These are phyloP conservation scores for Calonectria pteridis DNA, from an alignment of 2,329 filamentous ascomycete species.

Conservation along the genomic window DNA sequence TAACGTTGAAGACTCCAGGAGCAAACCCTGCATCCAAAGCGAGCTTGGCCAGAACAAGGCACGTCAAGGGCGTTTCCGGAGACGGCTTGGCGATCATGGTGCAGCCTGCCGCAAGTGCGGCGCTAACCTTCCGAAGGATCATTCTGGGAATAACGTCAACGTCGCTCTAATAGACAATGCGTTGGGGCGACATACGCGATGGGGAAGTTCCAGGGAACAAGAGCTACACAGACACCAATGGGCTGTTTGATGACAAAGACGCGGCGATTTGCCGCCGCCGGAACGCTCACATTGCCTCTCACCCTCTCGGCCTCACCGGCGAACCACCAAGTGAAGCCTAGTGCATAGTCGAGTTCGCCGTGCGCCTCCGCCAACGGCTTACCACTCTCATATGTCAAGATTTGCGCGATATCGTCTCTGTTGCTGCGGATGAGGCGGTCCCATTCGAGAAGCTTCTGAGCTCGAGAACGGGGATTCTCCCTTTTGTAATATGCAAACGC, in stretches of 20 bases:
- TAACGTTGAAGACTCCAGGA: slow-evolving; percentile 73
- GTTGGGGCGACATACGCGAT: slow-evolving; percentile 38
- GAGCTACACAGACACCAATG: background rate
- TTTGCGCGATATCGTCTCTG: slow-evolving; percentile 54
- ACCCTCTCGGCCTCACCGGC: slow-evolving; percentile 57
- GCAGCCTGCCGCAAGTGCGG: slow-evolving; percentile 78
- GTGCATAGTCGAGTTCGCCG: slow-evolving; percentile 68
- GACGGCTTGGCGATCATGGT: slow-evolving; percentile 82
- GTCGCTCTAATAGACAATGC: too few species aligned
- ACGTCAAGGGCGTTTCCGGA: slow-evolving; percentile 80
- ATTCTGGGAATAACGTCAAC: slow-evolving; percentile 47
- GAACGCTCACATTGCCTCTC: slow-evolving; percentile 69
- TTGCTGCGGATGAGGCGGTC: slow-evolving; percentile 50
- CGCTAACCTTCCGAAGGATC: slow-evolving; percentile 70
- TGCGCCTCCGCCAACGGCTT: slow-evolving; percentile 67
- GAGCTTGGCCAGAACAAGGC: slow-evolving; percentile 76
- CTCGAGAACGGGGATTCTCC: slow-evolving; percentile 49
- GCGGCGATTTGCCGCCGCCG: slow-evolving; percentile 61
- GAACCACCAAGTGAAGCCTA: slow-evolving; percentile 69
- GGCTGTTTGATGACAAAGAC: slow-evolving; percentile 76
- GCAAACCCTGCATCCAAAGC: slow-evolving; percentile 80
- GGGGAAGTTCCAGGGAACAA: background rate
- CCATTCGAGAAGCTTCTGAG: slow-evolving; percentile 53
- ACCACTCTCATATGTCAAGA: slow-evolving; percentile 64
- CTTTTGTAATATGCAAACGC: slow-evolving; percentile 46